Percentiles rank a stretch among this genome's conserved stretches.
Conservation (phyloP, 2,329 filamentous ascomycete species). For the Fusarium decemcellulare region DNA sequence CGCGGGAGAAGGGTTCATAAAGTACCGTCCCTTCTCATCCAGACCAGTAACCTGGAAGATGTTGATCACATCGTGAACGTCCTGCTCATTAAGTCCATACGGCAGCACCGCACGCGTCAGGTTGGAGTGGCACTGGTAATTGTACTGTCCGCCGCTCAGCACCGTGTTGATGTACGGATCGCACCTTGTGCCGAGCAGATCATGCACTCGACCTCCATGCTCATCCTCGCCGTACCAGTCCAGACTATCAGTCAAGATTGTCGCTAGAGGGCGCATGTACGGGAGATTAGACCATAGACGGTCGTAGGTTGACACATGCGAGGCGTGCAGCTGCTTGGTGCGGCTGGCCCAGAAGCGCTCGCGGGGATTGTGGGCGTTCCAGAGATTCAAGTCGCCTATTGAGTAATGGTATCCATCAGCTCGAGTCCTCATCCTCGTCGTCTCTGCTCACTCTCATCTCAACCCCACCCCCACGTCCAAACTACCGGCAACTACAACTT, state of each 20-base stretch:
- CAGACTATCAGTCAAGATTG: slow-evolving; percentile 79
- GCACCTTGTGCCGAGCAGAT: slow-evolving; percentile 85
- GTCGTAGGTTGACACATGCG: slow-evolving; percentile 80
- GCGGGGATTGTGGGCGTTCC: slow-evolving; percentile 81
- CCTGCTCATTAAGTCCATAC: slow-evolving; percentile 77
- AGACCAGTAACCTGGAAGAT: slow-evolving; percentile 88
- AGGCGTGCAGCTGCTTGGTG: slow-evolving; percentile 83
- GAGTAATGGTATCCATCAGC: slow-evolving; percentile 11
- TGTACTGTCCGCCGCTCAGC: slow-evolving; percentile 78
- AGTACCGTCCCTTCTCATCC: slow-evolving; percentile 80
- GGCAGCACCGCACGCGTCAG: slow-evolving; percentile 80
- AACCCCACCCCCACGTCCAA: background rate
- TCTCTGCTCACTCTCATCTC: background rate
- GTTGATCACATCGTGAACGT: slow-evolving; percentile 89
- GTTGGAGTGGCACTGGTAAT: slow-evolving; percentile 90
- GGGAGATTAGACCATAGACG: slow-evolving; percentile 84
- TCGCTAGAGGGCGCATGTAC: slow-evolving; percentile 81
- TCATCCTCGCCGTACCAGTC: slow-evolving; percentile 71
- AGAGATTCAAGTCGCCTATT: slow-evolving; percentile 83
- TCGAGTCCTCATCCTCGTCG: background rate
- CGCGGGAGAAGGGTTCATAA: slow-evolving; percentile 77
- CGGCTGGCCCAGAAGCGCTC: slow-evolving; percentile 88
- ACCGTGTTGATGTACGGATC: slow-evolving; percentile 87
- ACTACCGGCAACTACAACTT: background rate
- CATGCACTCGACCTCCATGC: slow-evolving; percentile 79